These are phyloP conservation scores for Carex littledalei DNA, from an alignment of 176 grass and related monocot genomes.

Conservation along the genomic window DNA sequence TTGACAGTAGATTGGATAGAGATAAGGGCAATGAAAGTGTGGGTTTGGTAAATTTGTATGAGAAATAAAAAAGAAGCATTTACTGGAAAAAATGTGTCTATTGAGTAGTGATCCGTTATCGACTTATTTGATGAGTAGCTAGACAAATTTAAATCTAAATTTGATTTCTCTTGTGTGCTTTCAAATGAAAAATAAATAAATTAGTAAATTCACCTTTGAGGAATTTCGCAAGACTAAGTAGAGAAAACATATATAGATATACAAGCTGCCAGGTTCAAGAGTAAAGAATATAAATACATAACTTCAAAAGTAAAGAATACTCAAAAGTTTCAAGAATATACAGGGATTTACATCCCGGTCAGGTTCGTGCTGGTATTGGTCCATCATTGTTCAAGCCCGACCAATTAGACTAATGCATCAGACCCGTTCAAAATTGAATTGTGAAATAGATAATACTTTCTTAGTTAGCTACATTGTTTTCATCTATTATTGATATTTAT, in stretches of 20 bases:
- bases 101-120: too few relatives aligned
- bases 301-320: not conserved
- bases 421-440: not conserved
- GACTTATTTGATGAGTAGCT: too few relatives aligned
- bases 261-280: too few relatives aligned
- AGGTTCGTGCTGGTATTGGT: not conserved
- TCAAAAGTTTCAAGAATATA: not conserved
- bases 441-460: not conserved
- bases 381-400: not conserved
- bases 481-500: not conserved
- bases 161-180: too few relatives aligned
- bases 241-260: too few relatives aligned
- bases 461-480: not conserved
- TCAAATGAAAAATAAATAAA: too few relatives aligned
- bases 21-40: conserved; percentile 6
- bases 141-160: too few relatives aligned
- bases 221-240: too few relatives aligned
- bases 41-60: not conserved
- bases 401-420: not conserved
- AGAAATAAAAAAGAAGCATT: not conserved
- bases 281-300: not conserved
- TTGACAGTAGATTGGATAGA: not conserved
- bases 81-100: too few relatives aligned
- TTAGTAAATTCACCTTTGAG: too few relatives aligned
- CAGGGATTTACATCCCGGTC: not conserved